These are phyloP conservation scores for Coniosporium tulheliwenetii DNA, from an alignment of 2,329 filamentous ascomycete species.

Conservation along the genomic window DNA sequence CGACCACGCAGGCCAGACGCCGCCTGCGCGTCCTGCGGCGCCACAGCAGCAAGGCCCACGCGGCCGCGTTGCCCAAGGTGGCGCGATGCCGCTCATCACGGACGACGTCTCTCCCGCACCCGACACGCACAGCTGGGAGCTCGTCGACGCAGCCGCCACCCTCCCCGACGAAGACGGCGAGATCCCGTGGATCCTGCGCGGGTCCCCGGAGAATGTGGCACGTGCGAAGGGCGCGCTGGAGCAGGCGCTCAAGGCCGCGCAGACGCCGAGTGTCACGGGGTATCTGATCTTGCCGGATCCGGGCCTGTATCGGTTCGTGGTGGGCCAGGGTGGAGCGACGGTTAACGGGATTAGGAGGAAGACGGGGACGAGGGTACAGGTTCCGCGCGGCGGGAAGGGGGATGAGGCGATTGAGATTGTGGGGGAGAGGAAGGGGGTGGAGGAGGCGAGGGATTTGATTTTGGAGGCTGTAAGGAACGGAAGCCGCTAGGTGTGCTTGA, in stretches of 20 bases:
- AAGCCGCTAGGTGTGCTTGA: not conserved
- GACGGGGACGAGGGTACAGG: conserved; percentile 86
- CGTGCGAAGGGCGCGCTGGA: conserved; percentile 66
- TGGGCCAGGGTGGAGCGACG: conserved; percentile 76
- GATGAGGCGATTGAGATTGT: conserved; percentile 89
- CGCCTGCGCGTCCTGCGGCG: conserved; percentile 50
- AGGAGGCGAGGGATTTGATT: conserved; percentile 79
- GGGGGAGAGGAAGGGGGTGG: conserved; percentile 63
- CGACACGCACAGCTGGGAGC: conserved; percentile 68
- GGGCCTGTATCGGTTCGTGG: conserved; percentile 74
- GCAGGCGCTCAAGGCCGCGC: conserved; percentile 55
- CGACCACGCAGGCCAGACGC: conserved; percentile 69
- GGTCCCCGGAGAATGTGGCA: conserved; percentile 56
- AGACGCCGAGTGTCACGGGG: conserved; percentile 57
- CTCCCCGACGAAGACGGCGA: conserved; percentile 35
- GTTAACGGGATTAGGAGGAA: conserved; percentile 87
- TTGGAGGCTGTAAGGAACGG: conserved; percentile 52
- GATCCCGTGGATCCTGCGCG: conserved; percentile 82
- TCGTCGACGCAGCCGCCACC: conserved; percentile 50
- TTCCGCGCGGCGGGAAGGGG: conserved; percentile 56
- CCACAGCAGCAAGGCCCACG: conserved; percentile 21
- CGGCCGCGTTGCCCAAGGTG: conserved; percentile 35
- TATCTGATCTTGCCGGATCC: conserved; percentile 86
- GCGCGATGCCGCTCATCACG: conserved; percentile 74
- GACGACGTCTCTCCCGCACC: conserved; percentile 53